Conservation (phyloP, 768 basidiomycete species). For the Tephrocybe sp. region DNA sequence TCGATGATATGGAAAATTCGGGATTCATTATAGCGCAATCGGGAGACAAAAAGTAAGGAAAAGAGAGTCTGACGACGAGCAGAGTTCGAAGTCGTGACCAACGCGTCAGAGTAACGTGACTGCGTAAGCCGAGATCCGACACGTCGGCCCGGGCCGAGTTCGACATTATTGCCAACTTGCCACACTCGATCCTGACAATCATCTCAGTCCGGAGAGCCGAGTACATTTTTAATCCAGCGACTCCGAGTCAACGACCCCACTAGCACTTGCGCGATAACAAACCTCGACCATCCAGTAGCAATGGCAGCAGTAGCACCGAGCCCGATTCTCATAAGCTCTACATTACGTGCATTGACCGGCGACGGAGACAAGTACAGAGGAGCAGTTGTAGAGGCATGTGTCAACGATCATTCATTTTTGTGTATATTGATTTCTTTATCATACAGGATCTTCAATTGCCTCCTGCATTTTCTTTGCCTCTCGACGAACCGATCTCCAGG, state of each 20-base stretch:
- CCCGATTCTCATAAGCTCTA: conserved; percentile 6
- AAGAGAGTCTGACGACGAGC: not conserved
- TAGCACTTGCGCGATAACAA: not conserved
- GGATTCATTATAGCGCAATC: conserved; percentile 7
- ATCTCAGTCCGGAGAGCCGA: not conserved
- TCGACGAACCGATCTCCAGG: conserved; percentile 65
- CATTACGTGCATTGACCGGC: conserved; percentile 8
- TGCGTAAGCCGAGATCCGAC: not conserved
- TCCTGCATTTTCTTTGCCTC: conserved; percentile 83
- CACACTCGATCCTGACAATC: conserved; percentile 6
- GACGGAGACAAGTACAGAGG: conserved; percentile 70
- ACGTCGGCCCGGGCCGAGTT: not conserved
- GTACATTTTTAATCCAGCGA: not conserved
- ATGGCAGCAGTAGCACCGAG: conserved; percentile 16
- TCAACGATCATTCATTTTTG: too few species aligned
- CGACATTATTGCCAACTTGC: not conserved
- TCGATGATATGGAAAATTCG: not conserved
- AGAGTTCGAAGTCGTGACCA: not conserved
- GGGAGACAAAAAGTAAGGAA: not conserved
- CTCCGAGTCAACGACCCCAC: conserved; percentile 4
- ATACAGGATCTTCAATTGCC: conserved; percentile 77
- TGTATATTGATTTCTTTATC: not conserved
- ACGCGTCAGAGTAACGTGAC: conserved; percentile 16
- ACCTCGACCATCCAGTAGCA: not conserved
- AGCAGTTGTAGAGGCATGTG: conserved; percentile 84